These are phyloP conservation scores for Cerioporus squamosus DNA, from an alignment of 1,284 basidiomycete genomes.

Conservation along the genomic window DNA sequence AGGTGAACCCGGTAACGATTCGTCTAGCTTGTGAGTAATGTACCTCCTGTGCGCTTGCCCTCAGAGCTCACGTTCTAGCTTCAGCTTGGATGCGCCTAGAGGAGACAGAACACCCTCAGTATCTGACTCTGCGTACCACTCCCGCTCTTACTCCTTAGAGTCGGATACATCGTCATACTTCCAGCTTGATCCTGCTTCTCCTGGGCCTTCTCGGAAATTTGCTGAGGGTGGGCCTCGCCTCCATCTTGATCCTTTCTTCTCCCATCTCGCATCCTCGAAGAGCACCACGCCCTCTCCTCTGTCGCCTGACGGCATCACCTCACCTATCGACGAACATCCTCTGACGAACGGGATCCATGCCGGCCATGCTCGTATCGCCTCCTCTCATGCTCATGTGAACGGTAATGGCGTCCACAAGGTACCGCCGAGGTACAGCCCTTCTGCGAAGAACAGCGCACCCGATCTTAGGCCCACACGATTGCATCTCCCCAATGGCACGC, in stretches of 20 bases:
- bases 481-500: slow-evolving; percentile 35
- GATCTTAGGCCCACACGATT: slow-evolving; percentile 72
- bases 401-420: slow-evolving; percentile 12
- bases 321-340: slow-evolving; percentile 29
- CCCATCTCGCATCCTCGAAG: slow-evolving; percentile 36
- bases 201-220: slow-evolving; percentile 19
- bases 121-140: slow-evolving; percentile 40
- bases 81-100: slow-evolving; percentile 14
- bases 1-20: slow-evolving; percentile 20
- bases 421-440: slow-evolving; percentile 44
- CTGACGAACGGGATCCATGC: slow-evolving; percentile 19
- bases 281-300: slow-evolving; percentile 45
- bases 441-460: slow-evolving; percentile 85
- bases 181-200: slow-evolving; percentile 30
- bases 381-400: slow-evolving; percentile 58
- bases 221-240: slow-evolving; percentile 54
- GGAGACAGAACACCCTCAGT: slow-evolving; percentile 14
- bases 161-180: slow-evolving; percentile 60
- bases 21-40: slow-evolving; percentile 17
- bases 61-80: not conserved
- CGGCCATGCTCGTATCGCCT: slow-evolving; percentile 63
- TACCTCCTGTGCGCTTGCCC: not conserved
- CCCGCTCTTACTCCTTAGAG: slow-evolving; percentile 67
- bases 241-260: slow-evolving; percentile 50
- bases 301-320: slow-evolving; percentile 61